Percentiles rank a stretch among this genome's conserved stretches.
Conservation (phyloP, 176 grass and related monocot genomes). For the Pontederia crassipes region DNA sequence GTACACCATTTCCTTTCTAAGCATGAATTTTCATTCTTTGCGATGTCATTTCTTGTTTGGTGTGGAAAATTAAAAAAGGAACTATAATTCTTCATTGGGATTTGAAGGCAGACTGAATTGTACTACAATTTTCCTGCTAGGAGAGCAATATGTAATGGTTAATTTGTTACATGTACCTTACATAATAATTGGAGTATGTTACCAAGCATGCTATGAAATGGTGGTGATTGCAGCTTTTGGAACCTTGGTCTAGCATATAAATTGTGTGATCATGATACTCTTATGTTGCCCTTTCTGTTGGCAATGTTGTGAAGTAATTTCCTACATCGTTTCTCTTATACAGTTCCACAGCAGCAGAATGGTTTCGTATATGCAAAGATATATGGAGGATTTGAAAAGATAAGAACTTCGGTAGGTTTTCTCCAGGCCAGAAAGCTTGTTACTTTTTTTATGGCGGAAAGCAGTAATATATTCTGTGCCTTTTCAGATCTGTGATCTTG, state of each 20-base stretch:
- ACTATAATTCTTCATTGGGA: too few species aligned
- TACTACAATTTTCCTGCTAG: too few species aligned
- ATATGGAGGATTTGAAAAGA: slow-evolving; percentile 94
- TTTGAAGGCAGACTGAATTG: too few species aligned
- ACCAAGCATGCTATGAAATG: too few species aligned
- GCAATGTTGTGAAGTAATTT: not conserved
- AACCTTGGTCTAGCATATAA: too few species aligned
- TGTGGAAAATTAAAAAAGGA: too few species aligned
- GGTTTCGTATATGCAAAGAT: slow-evolving; percentile 98
- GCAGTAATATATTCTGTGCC: slow-evolving; percentile 30
- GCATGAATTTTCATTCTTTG: not conserved
- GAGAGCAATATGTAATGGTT: too few species aligned
- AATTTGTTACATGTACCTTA: too few species aligned
- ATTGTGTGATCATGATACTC: too few species aligned
- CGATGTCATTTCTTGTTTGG: too few species aligned
- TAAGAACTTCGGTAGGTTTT: slow-evolving; percentile 89
- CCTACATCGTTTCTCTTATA: slow-evolving; percentile 9
- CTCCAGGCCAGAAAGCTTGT: slow-evolving; percentile 17
- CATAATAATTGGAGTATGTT: too few species aligned
- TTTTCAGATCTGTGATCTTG: slow-evolving; percentile 97
- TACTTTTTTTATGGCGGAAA: not conserved
- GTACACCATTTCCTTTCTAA: not conserved
- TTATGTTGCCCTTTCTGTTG: not conserved
- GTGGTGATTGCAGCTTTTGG: too few species aligned
- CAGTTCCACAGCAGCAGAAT: slow-evolving; percentile 60